These are phyloP conservation scores for Geotrichum aggregatum DNA, from an alignment of 1,139 yeast genomes.

Conservation along the genomic window DNA sequence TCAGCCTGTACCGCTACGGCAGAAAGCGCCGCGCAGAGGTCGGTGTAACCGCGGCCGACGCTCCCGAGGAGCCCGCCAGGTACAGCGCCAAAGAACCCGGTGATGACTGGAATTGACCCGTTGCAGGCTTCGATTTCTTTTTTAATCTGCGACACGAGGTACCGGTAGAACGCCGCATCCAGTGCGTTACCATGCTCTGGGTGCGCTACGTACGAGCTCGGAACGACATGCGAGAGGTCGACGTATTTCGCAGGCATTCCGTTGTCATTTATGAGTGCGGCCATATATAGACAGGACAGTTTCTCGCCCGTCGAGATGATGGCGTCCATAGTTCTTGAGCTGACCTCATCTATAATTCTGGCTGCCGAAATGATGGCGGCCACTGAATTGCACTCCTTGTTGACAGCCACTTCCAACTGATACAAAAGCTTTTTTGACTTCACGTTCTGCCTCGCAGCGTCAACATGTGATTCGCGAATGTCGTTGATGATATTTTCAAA, in stretches of 20 bases:
- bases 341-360: conserved; percentile 84
- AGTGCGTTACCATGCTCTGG: conserved; percentile 28
- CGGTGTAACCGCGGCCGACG: conserved; percentile 96
- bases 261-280: conserved; percentile 75
- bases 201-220: conserved; percentile 2
- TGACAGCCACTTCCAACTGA: conserved; percentile 54
- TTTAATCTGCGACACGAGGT: conserved; percentile 52
- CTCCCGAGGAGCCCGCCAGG: conserved; percentile 92
- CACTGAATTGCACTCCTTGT: conserved; percentile 62
- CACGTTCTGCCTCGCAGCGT: conserved; percentile 60
- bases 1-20: conserved; percentile 92
- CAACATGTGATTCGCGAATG: conserved; percentile 71
- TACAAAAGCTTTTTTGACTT: conserved; percentile 44
- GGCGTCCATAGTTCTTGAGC: conserved; percentile 80
- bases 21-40: conserved; percentile 90
- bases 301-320: conserved; percentile 94
- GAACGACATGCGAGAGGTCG: conserved; percentile 67
- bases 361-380: conserved; percentile 76
- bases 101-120: conserved; percentile 70
- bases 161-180: conserved; percentile 62
- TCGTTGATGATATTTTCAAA: conserved; percentile 53
- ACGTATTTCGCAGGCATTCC: conserved; percentile 74
- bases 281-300: conserved; percentile 81
- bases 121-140: conserved; percentile 48
- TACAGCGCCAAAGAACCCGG: conserved; percentile 91